phyloP scores from a whole-genome alignment of 2,329 filamentous ascomycete species.

The Volutella citrinella region DNA sequence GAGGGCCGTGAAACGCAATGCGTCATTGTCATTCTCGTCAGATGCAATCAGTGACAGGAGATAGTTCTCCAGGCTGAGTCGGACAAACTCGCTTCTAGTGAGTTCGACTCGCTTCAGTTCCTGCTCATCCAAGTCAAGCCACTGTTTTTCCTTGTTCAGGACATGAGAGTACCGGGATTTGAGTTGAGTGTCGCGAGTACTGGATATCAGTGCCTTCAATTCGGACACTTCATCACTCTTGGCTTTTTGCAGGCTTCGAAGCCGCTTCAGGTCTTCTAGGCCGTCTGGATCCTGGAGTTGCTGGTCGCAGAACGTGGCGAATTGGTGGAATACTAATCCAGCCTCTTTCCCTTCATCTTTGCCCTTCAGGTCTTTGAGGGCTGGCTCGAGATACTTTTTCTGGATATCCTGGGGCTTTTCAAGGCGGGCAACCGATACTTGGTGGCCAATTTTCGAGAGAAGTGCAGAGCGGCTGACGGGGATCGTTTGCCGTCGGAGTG shows the following conservation, averaged over 20 bases:
- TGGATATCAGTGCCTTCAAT: conserved; percentile 58
- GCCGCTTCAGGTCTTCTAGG: conserved; percentile 77
- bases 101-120: conserved; percentile 78
- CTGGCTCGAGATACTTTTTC: conserved; percentile 78
- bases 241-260: conserved; percentile 74
- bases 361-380: conserved; percentile 75
- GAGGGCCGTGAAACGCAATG: conserved; percentile 85
- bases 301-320: conserved; percentile 91
- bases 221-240: conserved; percentile 79
- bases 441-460: conserved; percentile 82
- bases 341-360: conserved; percentile 68
- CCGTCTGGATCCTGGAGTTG: conserved; percentile 86
- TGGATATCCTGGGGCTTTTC: conserved; percentile 92
- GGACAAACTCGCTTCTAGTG: conserved; percentile 78
- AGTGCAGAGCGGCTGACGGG: conserved; percentile 72
- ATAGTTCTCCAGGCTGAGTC: conserved; percentile 89
- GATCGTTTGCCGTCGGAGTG: conserved; percentile 67
- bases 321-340: conserved; percentile 89
- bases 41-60: conserved; percentile 79
- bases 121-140: conserved; percentile 85
- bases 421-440: conserved; percentile 83
- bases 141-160: conserved; percentile 72
- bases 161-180: conserved; percentile 58
- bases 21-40: conserved; percentile 85
- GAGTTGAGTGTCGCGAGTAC: conserved; percentile 49